Evolutionary conservation across 305 asterid species (phyloP), one percentile per base, ranked within the genome.

Genomic region (Fraxinus floribunda): DNA sequence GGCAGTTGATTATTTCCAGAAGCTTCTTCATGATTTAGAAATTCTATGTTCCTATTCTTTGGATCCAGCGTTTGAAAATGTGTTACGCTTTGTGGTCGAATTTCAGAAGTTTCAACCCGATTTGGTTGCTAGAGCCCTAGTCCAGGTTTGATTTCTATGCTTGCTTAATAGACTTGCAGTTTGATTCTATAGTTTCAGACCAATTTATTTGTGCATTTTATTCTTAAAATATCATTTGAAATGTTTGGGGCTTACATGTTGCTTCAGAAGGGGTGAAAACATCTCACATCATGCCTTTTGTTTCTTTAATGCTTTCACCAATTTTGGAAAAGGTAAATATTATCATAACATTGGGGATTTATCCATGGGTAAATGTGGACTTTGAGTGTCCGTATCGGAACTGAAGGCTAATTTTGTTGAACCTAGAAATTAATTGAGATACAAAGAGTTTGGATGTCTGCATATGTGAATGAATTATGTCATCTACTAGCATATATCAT

Each of bases 11-110:
- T 96, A 96, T 89, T 96, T 96, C 88, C 90, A 90, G 90, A 94
- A 96, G 94, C 99, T 96, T 89, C 98, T 96, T 80, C 94, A 86
- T 85, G 99, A 96, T 90, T 90, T 96, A 81, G 89, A 94, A 57
- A 85, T 91, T 81, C 62, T 96, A 86, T 93, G 98, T 88, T 92
- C 93, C 87, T 85, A 86, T 86, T 84, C 93, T 71, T 80, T 91
- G 92, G 97, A 93, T 83, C 93, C 98, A 32, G 86, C 80, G 82
- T 89, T 90, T 87, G 98, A 96, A 89, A 86, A 84, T 75, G 89
- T 90, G 84, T 84, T 96, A 90, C 93, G 89, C 86, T 92, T 92
- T 86, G 90, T 94, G 82, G 94, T 92, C 41, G 97, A 91, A 83
- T 88, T 96, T 88, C 99, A 96, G 85, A 94, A 92, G 91, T 73